Evolutionary conservation across 768 basidiomycete species (phyloP).

Genomic region (Boletus reticulatus): DNA sequence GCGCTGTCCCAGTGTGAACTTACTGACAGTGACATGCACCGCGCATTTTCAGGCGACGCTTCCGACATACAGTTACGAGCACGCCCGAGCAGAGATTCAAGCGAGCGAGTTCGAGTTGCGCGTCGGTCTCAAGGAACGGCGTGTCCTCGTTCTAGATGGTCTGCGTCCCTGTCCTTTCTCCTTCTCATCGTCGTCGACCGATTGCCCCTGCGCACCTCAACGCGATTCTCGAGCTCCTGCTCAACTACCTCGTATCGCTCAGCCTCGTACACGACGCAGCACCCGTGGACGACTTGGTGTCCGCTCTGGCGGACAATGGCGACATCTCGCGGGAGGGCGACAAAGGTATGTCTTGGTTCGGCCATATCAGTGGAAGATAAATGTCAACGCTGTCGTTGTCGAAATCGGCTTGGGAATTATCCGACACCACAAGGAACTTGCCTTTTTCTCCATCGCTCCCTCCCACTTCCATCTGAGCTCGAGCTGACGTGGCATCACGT

Average conservation of each 20-base stretch:
- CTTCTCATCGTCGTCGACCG: too few species aligned
- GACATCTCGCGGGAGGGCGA: constrained; percentile 60
- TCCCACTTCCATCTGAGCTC: background rate
- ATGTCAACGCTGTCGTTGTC: constrained; percentile 57
- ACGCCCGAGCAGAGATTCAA: constrained; percentile 66
- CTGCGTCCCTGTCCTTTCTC: constrained; percentile 32
- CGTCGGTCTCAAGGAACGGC: constrained; percentile 59
- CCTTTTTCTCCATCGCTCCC: background rate
- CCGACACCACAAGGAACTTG: constrained; percentile 52
- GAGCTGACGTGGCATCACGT: background rate
- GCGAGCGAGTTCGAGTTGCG: constrained; percentile 79
- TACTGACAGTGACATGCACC: background rate
- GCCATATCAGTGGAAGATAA: constrained; percentile 66
- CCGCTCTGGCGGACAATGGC: constrained; percentile 67
- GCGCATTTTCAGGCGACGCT: constrained; percentile 28
- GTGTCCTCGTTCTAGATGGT: constrained; percentile 76
- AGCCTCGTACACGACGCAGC: constrained; percentile 51
- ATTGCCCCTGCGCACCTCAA: constrained; percentile 66
- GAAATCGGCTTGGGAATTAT: constrained; percentile 81
- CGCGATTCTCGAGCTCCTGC: constrained; percentile 69
- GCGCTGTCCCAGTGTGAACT: too few species aligned
- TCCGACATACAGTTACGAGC: constrained; percentile 51
- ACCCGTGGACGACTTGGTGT: constrained; percentile 55
- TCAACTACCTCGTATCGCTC: constrained; percentile 70
- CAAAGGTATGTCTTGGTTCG: constrained; percentile 85